These are phyloP conservation scores for Dothidotthia symphoricarpi DNA, from an alignment of 2,329 filamentous ascomycete species.

Conservation along the genomic window DNA sequence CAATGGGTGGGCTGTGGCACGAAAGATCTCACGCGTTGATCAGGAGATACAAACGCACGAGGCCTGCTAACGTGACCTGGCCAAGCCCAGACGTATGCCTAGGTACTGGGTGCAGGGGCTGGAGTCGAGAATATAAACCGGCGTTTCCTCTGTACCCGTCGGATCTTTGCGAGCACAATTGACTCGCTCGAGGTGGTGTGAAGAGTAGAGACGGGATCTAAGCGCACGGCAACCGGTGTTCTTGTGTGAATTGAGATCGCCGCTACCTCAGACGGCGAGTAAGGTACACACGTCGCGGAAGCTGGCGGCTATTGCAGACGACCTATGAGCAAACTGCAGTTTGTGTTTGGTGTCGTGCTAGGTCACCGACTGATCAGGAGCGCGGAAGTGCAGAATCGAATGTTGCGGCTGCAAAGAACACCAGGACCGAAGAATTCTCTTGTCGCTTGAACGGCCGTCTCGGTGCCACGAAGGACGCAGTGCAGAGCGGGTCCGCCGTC, in stretches of 20 bases:
- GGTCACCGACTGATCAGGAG: constrained; percentile 9
- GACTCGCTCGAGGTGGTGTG: constrained; percentile 2
- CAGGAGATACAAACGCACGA: constrained; percentile 36
- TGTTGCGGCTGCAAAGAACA: constrained; percentile 13
- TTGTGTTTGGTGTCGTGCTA: constrained; percentile 4
- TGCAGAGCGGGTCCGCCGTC: constrained; percentile 5
- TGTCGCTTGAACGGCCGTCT: constrained; percentile 17
- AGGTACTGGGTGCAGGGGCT: constrained; percentile 18
- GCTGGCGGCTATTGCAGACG: constrained; percentile 16
- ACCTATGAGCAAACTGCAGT: constrained; percentile 7
- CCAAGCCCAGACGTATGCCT: constrained; percentile 28
- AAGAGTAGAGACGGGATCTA: constrained; percentile 3
- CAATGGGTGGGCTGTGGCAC: constrained; percentile 27
- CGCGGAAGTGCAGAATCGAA: constrained; percentile 11
- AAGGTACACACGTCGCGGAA: constrained; percentile 15
- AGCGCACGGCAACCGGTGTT: constrained; percentile 4
- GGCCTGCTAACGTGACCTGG: constrained; percentile 17
- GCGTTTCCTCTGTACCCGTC: constrained; percentile 1
- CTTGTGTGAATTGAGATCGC: constrained; percentile 6
- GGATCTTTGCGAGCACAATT: constrained; percentile 2
- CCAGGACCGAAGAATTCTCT: constrained; percentile 9
- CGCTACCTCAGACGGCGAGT: constrained; percentile 23
- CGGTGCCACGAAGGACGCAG: constrained; percentile 19
- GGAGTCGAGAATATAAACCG: constrained; percentile 29
- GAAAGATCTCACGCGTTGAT: constrained; percentile 38